Evolutionary conservation across 2,329 filamentous ascomycete species (phyloP), one percentile per base, ranked within the genome.

Genomic region (Clarireedia sp.): DNA sequence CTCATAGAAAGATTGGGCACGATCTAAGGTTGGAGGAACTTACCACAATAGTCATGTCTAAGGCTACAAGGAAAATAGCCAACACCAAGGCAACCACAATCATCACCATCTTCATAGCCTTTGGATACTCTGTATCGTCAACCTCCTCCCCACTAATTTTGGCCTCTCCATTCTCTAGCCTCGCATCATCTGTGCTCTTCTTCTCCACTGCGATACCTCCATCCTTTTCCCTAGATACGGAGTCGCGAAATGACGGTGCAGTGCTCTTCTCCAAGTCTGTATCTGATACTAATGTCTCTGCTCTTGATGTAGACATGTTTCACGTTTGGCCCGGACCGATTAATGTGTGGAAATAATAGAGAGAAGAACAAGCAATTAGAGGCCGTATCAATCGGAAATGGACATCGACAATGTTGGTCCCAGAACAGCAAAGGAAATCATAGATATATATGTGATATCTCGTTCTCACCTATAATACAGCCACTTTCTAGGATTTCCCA

Each of bases 31-130:
- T 41, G 21, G 19, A 16, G 36, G 29, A 19, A 51, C 48, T 26
- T 38, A 55, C 53, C n/a, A 81, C 74, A 55, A 81, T 81, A 14
- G 77, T 80, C 74, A 77, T 65, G 51, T 72, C 70, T 29, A 70
- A 55, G 23, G 65, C 59, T 23, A 67, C 66, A n/a, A 79, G 68
- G 61, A 79, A 79, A 48, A 79, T 71, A 55, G 70, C 72, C 40
- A 79, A 64, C 7, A 74, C 67, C 7, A 80, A 65, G 19, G 77
- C 75, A 24, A 75, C 55, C 17, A 79, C 69, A 51, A 79, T 75
- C 60, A 75, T 70, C 50, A 66, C 56, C 50, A 69, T 54, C 3
- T 62, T 60, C 19, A 61, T 14, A 6, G 62, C 63, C n/a, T 55
- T 59, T 19, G 67, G 66, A 57, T 68, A 69, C 50, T 66, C 64